These are phyloP conservation scores for Monilinia fructicola DNA, from an alignment of 2,329 filamentous ascomycete genomes.

Conservation along the genomic window DNA sequence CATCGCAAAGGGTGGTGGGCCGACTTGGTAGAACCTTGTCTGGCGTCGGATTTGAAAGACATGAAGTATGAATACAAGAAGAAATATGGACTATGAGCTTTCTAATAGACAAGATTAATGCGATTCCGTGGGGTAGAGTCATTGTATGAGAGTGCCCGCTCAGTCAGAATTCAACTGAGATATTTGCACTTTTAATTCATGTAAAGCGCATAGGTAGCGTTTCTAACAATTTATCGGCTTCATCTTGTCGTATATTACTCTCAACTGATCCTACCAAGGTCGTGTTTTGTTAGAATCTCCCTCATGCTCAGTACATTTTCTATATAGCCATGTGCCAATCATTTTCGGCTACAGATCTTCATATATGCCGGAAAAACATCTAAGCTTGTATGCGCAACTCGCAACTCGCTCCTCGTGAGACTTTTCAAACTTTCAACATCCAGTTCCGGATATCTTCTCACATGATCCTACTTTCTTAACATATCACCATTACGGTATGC, in stretches of 20 bases:
- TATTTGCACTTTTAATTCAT: background rate
- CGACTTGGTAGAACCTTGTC: constrained; percentile 15
- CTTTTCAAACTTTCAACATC: background rate
- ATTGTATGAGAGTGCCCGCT: background rate
- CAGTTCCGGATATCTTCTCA: background rate
- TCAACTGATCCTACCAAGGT: too few species aligned
- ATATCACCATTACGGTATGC: background rate
- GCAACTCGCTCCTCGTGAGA: background rate
- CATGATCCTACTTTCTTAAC: background rate
- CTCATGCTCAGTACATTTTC: background rate
- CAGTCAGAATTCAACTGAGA: too few species aligned
- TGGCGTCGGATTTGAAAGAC: constrained; percentile 9
- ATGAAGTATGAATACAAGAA: constrained; percentile 21
- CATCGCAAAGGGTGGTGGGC: constrained; percentile 22
- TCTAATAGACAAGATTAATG: background rate
- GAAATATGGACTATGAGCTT: background rate
- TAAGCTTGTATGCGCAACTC: background rate
- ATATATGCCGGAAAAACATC: background rate
- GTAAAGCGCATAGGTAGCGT: background rate
- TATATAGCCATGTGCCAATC: background rate
- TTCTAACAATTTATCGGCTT: background rate
- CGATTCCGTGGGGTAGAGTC: background rate
- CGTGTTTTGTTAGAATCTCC: background rate
- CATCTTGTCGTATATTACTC: background rate
- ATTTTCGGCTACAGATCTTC: background rate